Evolutionary conservation across 73 alveolate genomes (phyloP), one percentile per base, ranked within the genome.

Genomic region (Paramecium primaurelia): DNA sequence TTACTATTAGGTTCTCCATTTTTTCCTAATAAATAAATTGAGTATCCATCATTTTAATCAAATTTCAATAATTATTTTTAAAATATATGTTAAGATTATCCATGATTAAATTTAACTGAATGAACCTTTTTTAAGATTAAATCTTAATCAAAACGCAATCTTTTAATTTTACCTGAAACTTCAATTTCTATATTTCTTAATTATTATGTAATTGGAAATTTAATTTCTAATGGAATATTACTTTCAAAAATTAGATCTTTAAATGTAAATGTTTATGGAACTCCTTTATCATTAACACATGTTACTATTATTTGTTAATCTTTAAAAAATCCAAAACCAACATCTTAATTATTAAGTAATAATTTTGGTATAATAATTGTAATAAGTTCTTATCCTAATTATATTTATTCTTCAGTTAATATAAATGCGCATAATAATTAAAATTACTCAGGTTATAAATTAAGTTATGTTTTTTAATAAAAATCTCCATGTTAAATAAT

Each of bases 181-280:
- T 75, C 49, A 9, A 75, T 75, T 37, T 34, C 34, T 4, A 75
- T 37, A 37, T 12, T 34, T 10, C 34, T 36, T 30, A 75, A 32
- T 34, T 75, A 14, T 26, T 34, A 5, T 5, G 88, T 45, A 6
- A 89, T 54, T 25, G 80, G 95, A 59, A 92, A 86, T 85, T 94
- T 94, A 40, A 94, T 64, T 42, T 71, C 90, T 84, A 83, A 68
- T 36, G 92, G 95, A 58, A 92, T 22, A 75, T 92, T 87, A 77
- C 93, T 69, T 58, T 71, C 54, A 77, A 94, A 86, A 22, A 92
- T 28, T 5, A 94, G 28, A 86, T 92, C 92, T 38, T 92, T 92
- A 32, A 86, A 90, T 5, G 60, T 54, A 18, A 54, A n/a, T 54
- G 69, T 54, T 18, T 54, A 54, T 16, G 69, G 69, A 54, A 54